Base-by-base conservation (phyloP, 345 rosid species). In the Trapa incisa region DNA sequence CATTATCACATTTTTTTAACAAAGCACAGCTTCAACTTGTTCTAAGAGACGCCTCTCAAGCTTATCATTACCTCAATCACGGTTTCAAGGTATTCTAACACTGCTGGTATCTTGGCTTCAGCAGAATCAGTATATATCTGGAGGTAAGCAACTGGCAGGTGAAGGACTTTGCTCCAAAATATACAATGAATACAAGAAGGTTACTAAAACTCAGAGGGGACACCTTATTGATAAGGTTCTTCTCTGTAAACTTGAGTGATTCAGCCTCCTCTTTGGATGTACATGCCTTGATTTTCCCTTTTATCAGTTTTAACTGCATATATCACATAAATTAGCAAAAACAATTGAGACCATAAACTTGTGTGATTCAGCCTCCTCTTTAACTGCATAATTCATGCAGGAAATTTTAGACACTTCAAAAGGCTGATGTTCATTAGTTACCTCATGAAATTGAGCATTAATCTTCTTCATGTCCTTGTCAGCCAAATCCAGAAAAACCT, bases 81-180 rank as follows among this genome's bases (percentile, higher is more conserved):
- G 32, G 84, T 92, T 84, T 75, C 97, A 67, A 89, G 78, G 80
- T 89, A 89, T 66, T 86, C 97, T 71, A 89, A 70, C 69, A 92
- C 96, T 48, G 96, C 91, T 56, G 98, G 89, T 66, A 89, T 85
- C 81, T 92, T 92, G 80, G 94, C 97, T 80, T 84, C 87, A 66
- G 94, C 96, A 41, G 98, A 93, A 74, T 85, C 94, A 29, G 86
- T 90, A 72, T 89, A 93, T 70, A 93, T 93, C 98, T 92, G 82
- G 66, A 71, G 70, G 77, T 57, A 64, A 75, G 33, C 13, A 33
- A 43, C 16, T 15, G 45, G 16, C 7, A n/a, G 10, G 17, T 33
- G 32, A 35, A 32, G 16, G 2, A 35, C 4, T n/a, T 58, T 35
- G 13, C 37, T 58, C 63, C 5, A 29, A 3, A 58, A 29, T 8